These are phyloP conservation scores for Verticillium nonalfalfae DNA, from an alignment of 2,329 filamentous ascomycete species.

Conservation along the genomic window DNA sequence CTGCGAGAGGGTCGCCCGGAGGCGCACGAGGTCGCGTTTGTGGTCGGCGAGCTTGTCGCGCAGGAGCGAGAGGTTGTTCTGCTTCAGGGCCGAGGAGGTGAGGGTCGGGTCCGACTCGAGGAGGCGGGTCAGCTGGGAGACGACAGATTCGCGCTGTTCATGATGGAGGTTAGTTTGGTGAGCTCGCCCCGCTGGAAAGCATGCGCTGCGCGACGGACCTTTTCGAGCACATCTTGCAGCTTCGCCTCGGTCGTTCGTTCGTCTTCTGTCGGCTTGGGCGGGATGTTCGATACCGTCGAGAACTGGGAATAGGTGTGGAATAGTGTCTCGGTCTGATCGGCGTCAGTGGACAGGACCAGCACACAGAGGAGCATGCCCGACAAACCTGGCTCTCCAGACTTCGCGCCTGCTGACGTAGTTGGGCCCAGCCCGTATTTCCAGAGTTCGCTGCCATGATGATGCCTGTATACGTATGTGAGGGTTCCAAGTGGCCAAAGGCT, in stretches of 20 bases:
- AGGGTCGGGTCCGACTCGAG: constrained; percentile 88
- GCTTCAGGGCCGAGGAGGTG: constrained; percentile 88
- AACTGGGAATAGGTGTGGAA: constrained; percentile 90
- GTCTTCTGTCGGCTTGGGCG: constrained; percentile 77
- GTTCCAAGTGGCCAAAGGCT: neutral
- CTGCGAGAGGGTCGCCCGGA: constrained; percentile 67
- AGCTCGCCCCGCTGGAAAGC: too few species aligned
- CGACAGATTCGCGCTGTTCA: constrained; percentile 68
- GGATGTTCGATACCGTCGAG: constrained; percentile 71
- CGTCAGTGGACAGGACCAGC: constrained; percentile 6
- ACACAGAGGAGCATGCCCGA: neutral
- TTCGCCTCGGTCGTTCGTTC: constrained; percentile 74
- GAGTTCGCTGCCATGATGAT: constrained; percentile 43
- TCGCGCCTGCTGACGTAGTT: constrained; percentile 87
- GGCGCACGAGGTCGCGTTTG: constrained; percentile 70
- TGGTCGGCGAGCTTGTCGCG: constrained; percentile 87
- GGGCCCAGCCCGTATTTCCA: constrained; percentile 72
- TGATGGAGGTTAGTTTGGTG: constrained; percentile 2
- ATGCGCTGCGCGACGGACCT: constrained; percentile 40
- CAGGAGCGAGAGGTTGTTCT: constrained; percentile 89
- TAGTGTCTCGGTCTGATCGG: constrained; percentile 67
- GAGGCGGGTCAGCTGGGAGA: constrained; percentile 77
- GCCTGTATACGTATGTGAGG: constrained; percentile 1
- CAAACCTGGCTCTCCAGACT: constrained; percentile 82
- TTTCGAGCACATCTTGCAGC: constrained; percentile 77